Evolutionary conservation across 1,139 yeast species (phyloP), one percentile per base, ranked within the genome.

Genomic region (Geotrichum australiense): DNA sequence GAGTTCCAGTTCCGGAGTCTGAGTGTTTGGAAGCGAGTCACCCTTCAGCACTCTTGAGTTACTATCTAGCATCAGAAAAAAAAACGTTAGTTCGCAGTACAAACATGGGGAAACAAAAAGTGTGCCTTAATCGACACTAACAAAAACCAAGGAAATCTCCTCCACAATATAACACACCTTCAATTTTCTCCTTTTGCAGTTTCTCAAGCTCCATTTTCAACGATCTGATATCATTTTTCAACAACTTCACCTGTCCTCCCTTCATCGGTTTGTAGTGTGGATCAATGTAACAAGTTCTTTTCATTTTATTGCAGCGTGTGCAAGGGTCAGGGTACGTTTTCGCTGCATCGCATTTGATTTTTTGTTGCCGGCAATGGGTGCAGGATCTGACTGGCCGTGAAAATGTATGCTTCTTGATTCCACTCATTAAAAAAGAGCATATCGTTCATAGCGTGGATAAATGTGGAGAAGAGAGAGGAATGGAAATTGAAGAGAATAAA

Each of bases 321-420:
- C 96, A 89, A 0, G 96, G 85, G 11, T 70, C 69, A 1, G 96
- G 96, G 53, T 74, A 82, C 48, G 80, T 78, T 20, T 83, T 91
- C 3, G 85, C 74, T 0, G 96, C 96, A 57, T 89, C 85, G 63
- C 97, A 89, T 56, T 82, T 83, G 63, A 87, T 86, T 62, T 89
- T 89, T 59, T 87, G 96, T 58, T 89, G 96, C 42, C 96, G 77
- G 59, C 97, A 89, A 56, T 86, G 93, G 0, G 95, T 84, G 58
- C 97, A 89, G 2, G 94, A 82, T 0, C 95, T 83, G 1, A 87
- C 94, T 0, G 96, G 96, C 43, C 96, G 43, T 10, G 45, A 25
- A 10, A n/a, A n/a, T n/a, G n/a, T n/a, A n/a, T n/a, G n/a, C n/a
- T n/a, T n/a, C n/a, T n/a, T n/a, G n/a, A n/a, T n/a, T n/a, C n/a